Evolutionary conservation across 2,329 filamentous ascomycete species (phyloP).

Genomic region (Sodiomyces alkalinus): DNA sequence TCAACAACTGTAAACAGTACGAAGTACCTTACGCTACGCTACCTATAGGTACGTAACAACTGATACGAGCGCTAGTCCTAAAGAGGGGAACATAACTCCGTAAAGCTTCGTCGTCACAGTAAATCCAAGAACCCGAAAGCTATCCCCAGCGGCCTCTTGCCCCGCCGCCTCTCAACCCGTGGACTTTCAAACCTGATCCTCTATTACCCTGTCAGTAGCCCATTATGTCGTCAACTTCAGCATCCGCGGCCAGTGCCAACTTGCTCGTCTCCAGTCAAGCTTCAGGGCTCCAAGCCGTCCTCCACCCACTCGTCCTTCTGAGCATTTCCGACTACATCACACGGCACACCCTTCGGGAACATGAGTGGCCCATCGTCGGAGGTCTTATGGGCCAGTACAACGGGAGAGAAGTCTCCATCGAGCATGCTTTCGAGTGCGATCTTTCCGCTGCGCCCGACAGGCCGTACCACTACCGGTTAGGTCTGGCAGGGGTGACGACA

Average conservation of each 20-base stretch:
- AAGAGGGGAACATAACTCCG: too few relatives aligned
- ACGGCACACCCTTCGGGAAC: slow-evolving; percentile 65
- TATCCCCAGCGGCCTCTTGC: too few relatives aligned
- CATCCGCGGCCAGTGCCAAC: slow-evolving; percentile 32
- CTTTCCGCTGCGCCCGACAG: slow-evolving; percentile 25
- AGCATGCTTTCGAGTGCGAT: slow-evolving; percentile 82
- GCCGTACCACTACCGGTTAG: slow-evolving; percentile 45
- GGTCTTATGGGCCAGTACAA: slow-evolving; percentile 85
- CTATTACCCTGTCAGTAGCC: too few relatives aligned
- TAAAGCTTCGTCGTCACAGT: too few relatives aligned
- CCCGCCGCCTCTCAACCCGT: too few relatives aligned
- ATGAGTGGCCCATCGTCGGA: slow-evolving; percentile 65
- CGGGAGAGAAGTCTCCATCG: slow-evolving; percentile 78
- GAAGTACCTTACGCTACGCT: too few relatives aligned
- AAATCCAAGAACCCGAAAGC: too few relatives aligned
- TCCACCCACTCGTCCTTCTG: slow-evolving; percentile 89
- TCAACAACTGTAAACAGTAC: too few relatives aligned
- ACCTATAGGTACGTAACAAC: too few relatives aligned
- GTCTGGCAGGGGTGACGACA: slow-evolving; percentile 57
- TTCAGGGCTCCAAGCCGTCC: slow-evolving; percentile 62
- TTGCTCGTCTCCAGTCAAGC: slow-evolving; percentile 50
- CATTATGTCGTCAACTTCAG: slow-evolving; percentile 16
- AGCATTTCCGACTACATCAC: slow-evolving; percentile 96
- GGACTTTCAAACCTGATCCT: too few relatives aligned
- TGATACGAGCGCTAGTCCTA: too few relatives aligned